Evolutionary conservation across 1,284 basidiomycete species (phyloP).

Genomic region (Fistulina hepatica): DNA sequence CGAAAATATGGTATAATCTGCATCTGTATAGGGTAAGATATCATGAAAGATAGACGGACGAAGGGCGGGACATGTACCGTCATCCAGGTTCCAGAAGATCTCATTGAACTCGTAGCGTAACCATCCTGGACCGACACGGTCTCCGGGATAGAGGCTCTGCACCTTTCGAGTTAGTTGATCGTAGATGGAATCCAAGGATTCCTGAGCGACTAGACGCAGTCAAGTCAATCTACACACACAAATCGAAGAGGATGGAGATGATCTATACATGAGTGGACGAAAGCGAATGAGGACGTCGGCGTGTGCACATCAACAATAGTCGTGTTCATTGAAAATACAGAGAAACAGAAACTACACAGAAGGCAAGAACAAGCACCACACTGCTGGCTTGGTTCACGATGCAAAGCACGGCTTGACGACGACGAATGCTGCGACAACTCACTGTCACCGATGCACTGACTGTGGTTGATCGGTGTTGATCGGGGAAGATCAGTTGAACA

Average conservation of each 20-base stretch:
- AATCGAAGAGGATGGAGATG: conserved; percentile 1
- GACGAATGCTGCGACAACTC: no score
- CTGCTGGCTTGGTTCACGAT: no score
- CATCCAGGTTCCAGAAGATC: conserved; percentile 70
- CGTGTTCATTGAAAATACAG: conserved; percentile 20
- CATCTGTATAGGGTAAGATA: conserved; percentile 33
- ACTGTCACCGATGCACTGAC: no score
- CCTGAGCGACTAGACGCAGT: conserved; percentile 43
- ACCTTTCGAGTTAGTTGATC: conserved; percentile 60
- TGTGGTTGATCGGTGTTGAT: no score
- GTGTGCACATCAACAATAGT: conserved; percentile 62
- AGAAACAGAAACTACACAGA: no score
- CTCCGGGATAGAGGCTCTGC: conserved; percentile 40
- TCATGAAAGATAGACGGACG: neutral
- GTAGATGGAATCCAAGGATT: conserved; percentile 48
- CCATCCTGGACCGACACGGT: conserved; percentile 62
- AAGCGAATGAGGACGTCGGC: conserved; percentile 57
- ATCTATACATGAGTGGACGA: conserved; percentile 57
- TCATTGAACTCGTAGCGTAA: conserved; percentile 69
- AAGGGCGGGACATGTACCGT: conserved; percentile 36
- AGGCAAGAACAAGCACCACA: no score
- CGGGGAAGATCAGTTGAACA: no score
- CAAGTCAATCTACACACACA: neutral
- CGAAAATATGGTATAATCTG: conserved; percentile 69
- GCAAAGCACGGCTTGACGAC: no score